Evolutionary conservation across 2,329 filamentous ascomycete genomes (phyloP), one percentile per base, ranked within the genome.

Genomic region (Fusarium sambucinum): DNA sequence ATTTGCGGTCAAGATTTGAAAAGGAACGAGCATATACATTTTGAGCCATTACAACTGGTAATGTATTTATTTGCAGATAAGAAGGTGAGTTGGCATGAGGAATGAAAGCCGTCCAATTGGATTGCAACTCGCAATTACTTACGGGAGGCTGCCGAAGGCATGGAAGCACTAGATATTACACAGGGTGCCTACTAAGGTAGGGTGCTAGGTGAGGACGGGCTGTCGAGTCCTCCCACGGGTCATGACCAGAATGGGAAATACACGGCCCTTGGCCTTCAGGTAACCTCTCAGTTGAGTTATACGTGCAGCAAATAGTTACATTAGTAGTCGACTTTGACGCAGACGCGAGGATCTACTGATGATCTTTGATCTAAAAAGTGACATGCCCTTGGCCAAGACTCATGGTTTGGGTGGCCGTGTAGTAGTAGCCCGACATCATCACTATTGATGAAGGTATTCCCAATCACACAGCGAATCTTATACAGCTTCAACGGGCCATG

Each of bases 141-240:
- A 44, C 57, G 59, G 68, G 68, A 70, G 68, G 58, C 62, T 70
- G 55, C 59, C 50, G 38, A 56, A 41, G 46, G 58, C 65, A n/a
- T n/a, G n/a, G n/a, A 68, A 71, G 64, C 41, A 32, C 55, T 55
- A 69, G 4, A 4, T 25, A 27, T 66, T 55, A 52, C 37, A 57
- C 37, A 44, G 37, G 42, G 58, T 17, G 23, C 29, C 35, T 6
- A 9, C 6, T 27, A 27, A 27, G 27, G 8, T 27, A n/a, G n/a
- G n/a, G n/a, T n/a, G n/a, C n/a, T n/a, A n/a, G n/a, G n/a, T n/a
- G n/a, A n/a, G n/a, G n/a, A n/a, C n/a, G n/a, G n/a, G n/a, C n/a
- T 47, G 16, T 16, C 27, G 23, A 50, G 38, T 50, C 11, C 33
- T 53, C n/a, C 41, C 21, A 17, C 33, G 42, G 32, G 40, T 60